phyloP scores from a whole-genome alignment of 331 rosid genomes.

The Quercus tomentella region DNA sequence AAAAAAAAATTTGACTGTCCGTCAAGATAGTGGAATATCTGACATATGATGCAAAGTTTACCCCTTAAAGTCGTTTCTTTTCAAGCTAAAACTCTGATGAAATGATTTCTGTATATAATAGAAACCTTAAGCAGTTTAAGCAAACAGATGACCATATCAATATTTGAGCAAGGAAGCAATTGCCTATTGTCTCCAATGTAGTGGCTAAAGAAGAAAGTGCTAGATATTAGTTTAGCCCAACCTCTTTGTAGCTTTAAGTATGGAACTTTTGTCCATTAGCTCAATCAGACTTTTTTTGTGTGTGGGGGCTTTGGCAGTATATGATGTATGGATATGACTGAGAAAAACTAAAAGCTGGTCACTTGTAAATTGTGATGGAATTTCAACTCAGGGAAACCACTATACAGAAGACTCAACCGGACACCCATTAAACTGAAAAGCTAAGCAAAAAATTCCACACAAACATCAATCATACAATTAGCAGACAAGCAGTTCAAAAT shows the following conservation, averaged over 20 bases:
- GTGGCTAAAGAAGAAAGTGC: neutral
- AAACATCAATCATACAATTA: conserved; percentile 50
- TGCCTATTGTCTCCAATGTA: neutral
- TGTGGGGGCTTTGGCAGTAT: conserved; percentile 5
- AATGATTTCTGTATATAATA: too few species aligned
- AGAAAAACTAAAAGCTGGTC: conserved; percentile 9
- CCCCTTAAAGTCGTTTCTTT: too few species aligned
- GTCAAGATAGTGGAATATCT: neutral
- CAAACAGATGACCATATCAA: too few species aligned
- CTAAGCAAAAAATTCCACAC: conserved; percentile 27
- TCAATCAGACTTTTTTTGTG: conserved; percentile 6
- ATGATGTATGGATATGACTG: conserved; percentile 10
- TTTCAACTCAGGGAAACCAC: conserved; percentile 12
- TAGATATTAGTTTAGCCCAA: neutral
- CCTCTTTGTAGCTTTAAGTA: neutral
- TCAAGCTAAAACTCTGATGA: too few species aligned
- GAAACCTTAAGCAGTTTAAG: too few species aligned
- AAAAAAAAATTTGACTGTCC: neutral
- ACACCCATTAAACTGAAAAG: conserved; percentile 26
- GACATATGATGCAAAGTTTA: too few species aligned
- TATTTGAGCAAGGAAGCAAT: too few species aligned
- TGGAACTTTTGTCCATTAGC: neutral
- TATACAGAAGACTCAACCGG: conserved; percentile 40
- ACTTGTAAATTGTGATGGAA: conserved; percentile 12
- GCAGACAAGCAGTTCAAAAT: conserved; percentile 28